Conservation (phyloP, 495 filamentous ascomycete genomes). For the Neurospora sp. region DNA sequence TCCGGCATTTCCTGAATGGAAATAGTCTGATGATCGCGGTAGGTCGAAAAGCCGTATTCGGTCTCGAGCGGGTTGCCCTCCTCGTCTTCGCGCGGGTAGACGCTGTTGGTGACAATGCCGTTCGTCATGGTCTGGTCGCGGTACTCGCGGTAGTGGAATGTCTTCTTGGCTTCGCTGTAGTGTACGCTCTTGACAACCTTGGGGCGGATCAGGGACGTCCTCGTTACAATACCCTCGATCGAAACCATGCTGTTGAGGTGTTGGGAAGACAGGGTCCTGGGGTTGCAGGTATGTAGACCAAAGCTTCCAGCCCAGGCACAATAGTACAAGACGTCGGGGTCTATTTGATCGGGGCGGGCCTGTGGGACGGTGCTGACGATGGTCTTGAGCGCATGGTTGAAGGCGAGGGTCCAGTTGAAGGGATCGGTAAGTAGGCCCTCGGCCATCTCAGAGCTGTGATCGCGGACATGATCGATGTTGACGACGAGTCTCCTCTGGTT, state of each 20-base stretch:
- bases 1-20: slow-evolving; percentile 99
- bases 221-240: slow-evolving; percentile 94
- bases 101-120: slow-evolving; percentile 72
- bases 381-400: slow-evolving; percentile 81
- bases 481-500: slow-evolving; percentile 68
- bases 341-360: slow-evolving; percentile 39
- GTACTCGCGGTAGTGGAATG: slow-evolving; percentile 79
- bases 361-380: slow-evolving; percentile 69
- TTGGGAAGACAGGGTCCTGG: slow-evolving; percentile 75
- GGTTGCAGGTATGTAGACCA: slow-evolving; percentile 89
- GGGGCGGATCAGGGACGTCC: slow-evolving; percentile 87
- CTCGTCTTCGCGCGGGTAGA: slow-evolving; percentile 93
- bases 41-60: slow-evolving; percentile 92
- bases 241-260: slow-evolving; percentile 95
- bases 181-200: slow-evolving; percentile 98
- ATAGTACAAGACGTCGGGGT: slow-evolving; percentile 62
- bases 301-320: slow-evolving; percentile 93
- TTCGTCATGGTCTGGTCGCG: slow-evolving; percentile 93
- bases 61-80: slow-evolving; percentile 72
- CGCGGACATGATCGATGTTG: slow-evolving; percentile 88
- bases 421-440: slow-evolving; percentile 79
- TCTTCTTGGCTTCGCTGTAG: slow-evolving; percentile 74
- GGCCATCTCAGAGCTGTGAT: slow-evolving; percentile 80
- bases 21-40: slow-evolving; percentile 94
- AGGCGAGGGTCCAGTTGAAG: slow-evolving; percentile 79